Percentiles rank a stretch among this genome's conserved stretches.
These are phyloP conservation scores for Lentinus tigrinus DNA, from an alignment of 768 basidiomycete genomes.

Conservation along the genomic window DNA sequence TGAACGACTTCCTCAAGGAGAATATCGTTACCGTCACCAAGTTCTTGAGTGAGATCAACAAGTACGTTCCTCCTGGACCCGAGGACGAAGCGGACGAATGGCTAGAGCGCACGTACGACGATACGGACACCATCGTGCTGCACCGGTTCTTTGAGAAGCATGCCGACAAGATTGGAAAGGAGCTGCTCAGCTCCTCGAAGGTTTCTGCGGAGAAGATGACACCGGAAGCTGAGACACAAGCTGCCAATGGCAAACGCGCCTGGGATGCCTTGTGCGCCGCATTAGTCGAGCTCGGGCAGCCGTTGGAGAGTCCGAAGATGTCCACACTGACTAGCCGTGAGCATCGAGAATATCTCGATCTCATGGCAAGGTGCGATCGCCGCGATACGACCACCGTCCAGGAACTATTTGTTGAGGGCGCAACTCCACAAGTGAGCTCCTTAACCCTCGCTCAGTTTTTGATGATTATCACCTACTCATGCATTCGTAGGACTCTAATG, in stretches of 20 bases:
- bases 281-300: conserved; percentile 75
- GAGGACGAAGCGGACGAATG: conserved; percentile 71
- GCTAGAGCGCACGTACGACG: conserved; percentile 75
- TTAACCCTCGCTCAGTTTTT: neutral
- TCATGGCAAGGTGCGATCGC: conserved; percentile 64
- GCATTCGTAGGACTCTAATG: conserved; percentile 35
- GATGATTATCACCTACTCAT: neutral
- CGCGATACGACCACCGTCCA: conserved; percentile 61
- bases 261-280: conserved; percentile 82
- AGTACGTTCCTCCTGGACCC: conserved; percentile 40
- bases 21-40: conserved; percentile 74
- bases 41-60: conserved; percentile 73
- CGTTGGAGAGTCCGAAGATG: conserved; percentile 64
- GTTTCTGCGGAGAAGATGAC: conserved; percentile 36
- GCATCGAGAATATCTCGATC: conserved; percentile 64
- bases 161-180: conserved; percentile 85
- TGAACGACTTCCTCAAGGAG: conserved; percentile 72
- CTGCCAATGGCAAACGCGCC: conserved; percentile 70
- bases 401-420: conserved; percentile 62
- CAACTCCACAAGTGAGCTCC: neutral
- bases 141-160: conserved; percentile 85
- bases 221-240: conserved; percentile 42
- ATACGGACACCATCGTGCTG: conserved; percentile 79
- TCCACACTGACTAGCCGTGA: conserved; percentile 46
- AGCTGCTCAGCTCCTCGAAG: conserved; percentile 71